These are phyloP conservation scores for Trifolium repens DNA, from an alignment of 306 rosid species.

Conservation along the genomic window DNA sequence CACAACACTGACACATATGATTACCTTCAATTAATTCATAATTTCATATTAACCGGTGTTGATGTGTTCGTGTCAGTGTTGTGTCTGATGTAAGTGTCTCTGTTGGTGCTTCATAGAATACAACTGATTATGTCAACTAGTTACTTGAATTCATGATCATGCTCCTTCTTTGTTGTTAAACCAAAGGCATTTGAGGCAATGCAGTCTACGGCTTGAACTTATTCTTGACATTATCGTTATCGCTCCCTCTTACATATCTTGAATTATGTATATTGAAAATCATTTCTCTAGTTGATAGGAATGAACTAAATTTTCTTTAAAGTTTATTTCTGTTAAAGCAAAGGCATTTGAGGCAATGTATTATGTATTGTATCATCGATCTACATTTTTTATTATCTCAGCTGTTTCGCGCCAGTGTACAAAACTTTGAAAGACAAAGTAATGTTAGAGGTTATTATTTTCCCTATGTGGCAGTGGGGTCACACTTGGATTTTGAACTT, in stretches of 20 bases:
- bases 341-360: no score
- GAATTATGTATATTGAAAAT: neutral
- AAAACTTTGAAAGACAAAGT: neutral
- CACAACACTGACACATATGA: no score
- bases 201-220: neutral
- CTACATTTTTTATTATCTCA: neutral
- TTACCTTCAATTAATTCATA: no score
- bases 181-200: neutral
- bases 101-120: no score
- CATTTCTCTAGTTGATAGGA: neutral
- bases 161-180: neutral
- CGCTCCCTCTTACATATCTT: neutral
- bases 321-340: neutral
- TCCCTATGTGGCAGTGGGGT: neutral
- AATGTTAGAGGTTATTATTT: neutral
- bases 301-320: slow-evolving; percentile 9
- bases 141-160: neutral
- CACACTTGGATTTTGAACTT: neutral
- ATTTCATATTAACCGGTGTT: no score
- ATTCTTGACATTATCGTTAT: no score
- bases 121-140: neutral
- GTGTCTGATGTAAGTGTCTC: no score
- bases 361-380: neutral
- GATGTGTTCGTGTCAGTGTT: no score
- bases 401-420: neutral